These are phyloP conservation scores for Dimocarpus longan DNA, from an alignment of 345 rosid genomes.

Conservation along the genomic window DNA sequence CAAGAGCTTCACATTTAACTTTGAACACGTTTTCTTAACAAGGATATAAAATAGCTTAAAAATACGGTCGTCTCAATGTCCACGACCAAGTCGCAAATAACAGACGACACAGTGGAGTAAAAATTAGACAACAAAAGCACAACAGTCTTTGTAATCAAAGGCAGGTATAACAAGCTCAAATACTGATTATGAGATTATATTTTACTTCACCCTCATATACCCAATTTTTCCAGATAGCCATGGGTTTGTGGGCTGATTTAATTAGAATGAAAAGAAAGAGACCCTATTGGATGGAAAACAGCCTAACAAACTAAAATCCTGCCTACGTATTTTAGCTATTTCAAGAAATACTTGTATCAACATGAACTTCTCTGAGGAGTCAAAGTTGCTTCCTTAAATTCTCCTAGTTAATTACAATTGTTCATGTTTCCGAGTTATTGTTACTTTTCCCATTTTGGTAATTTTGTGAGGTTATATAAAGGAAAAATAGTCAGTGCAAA, in stretches of 20 bases:
- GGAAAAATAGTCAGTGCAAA: not conserved
- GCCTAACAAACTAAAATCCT: not conserved
- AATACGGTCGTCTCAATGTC: slow-evolving; percentile 6
- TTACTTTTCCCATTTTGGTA: not conserved
- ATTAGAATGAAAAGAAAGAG: not conserved
- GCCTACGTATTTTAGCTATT: not conserved
- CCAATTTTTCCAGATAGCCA: not conserved
- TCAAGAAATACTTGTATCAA: not conserved
- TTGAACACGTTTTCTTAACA: not conserved
- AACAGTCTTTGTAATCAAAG: not conserved
- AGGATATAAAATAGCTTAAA: slow-evolving; percentile 7
- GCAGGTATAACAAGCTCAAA: not conserved
- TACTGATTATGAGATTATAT: not conserved
- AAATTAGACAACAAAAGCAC: slow-evolving; percentile 11
- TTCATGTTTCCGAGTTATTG: no score
- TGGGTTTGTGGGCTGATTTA: not conserved
- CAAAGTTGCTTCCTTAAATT: not conserved
- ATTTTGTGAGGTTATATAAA: no score
- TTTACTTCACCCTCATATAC: not conserved
- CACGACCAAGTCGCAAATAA: not conserved
- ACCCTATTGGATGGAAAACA: not conserved
- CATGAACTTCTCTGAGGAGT: not conserved
- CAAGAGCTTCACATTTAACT: not conserved
- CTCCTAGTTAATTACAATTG: not conserved
- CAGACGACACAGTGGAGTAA: not conserved